Evolutionary conservation across 2,329 filamentous ascomycete genomes (phyloP).

Genomic region (Fusarium chlamydosporum): DNA sequence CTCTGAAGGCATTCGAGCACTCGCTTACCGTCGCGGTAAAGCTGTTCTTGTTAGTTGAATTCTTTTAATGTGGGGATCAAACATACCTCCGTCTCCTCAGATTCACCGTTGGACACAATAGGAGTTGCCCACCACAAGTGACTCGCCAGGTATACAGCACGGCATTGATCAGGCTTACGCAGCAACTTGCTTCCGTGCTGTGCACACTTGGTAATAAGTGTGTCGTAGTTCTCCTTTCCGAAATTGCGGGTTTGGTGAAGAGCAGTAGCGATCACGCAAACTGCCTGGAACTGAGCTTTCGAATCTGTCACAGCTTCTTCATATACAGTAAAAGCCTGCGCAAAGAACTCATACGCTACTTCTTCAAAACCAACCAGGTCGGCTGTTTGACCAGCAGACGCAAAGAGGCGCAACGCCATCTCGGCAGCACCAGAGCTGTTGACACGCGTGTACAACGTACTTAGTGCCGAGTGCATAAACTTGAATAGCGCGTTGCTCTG

Average conservation of each 20-base stretch:
- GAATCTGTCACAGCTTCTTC: conserved; percentile 97
- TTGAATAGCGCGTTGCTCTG: conserved; percentile 87
- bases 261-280: conserved; percentile 91
- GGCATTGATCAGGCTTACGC: conserved; percentile 97
- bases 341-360: conserved; percentile 97
- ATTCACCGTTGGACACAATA: conserved; percentile 80
- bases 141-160: conserved; percentile 95
- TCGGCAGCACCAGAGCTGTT: conserved; percentile 84
- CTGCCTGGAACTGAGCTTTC: conserved; percentile 96
- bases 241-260: conserved; percentile 92
- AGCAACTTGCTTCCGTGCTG: conserved; percentile 96
- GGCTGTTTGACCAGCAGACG: conserved; percentile 91
- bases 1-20: conserved; percentile 97
- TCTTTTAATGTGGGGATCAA: conserved; percentile 38
- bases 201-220: conserved; percentile 96
- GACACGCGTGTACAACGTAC: conserved; percentile 88
- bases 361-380: conserved; percentile 94
- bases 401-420: conserved; percentile 88
- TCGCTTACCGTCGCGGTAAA: conserved; percentile 97
- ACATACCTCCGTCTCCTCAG: conserved; percentile 81
- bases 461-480: conserved; percentile 91
- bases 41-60: conserved; percentile 63
- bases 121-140: conserved; percentile 99
- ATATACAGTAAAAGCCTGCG: conserved; percentile 97
- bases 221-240: conserved; percentile 97